These are phyloP conservation scores for Excoecaria agallocha DNA, from an alignment of 345 rosid genomes.

Conservation along the genomic window DNA sequence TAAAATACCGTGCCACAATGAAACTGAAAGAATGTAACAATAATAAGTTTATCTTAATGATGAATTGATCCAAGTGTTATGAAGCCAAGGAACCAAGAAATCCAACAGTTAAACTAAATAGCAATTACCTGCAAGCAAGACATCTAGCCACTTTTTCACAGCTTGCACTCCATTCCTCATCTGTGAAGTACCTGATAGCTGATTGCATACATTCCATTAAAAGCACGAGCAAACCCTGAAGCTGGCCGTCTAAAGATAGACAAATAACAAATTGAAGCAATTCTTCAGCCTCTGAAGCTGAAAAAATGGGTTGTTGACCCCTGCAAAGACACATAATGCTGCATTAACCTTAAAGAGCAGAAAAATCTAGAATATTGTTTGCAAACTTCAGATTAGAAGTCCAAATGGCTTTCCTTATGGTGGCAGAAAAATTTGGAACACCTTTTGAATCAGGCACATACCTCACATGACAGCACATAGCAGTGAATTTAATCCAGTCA, in stretches of 20 bases:
- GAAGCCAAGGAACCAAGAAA: neutral
- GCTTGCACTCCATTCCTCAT: slow-evolving; percentile 72
- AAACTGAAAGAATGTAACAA: neutral
- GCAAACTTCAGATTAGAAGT: slow-evolving; percentile 14
- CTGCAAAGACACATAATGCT: slow-evolving; percentile 35
- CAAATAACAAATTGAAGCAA: slow-evolving; percentile 44
- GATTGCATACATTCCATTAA: slow-evolving; percentile 51
- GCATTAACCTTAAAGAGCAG: slow-evolving; percentile 3
- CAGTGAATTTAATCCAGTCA: slow-evolving; percentile 58
- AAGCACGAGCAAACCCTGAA: slow-evolving; percentile 57
- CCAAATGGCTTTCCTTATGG: slow-evolving; percentile 1
- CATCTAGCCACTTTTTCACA: slow-evolving; percentile 59
- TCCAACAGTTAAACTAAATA: no score
- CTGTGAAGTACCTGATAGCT: slow-evolving; percentile 53
- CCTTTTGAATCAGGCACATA: slow-evolving; percentile 26
- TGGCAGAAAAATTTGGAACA: neutral
- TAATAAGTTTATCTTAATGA: neutral
- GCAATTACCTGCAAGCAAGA: slow-evolving; percentile 61
- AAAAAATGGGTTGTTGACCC: slow-evolving; percentile 41
- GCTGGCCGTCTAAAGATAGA: slow-evolving; percentile 58
- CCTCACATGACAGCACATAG: slow-evolving; percentile 65
- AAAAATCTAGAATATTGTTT: slow-evolving; percentile 5
- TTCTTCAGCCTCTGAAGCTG: slow-evolving; percentile 55
- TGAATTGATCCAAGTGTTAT: neutral
- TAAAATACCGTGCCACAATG: neutral